Conservation (phyloP, 1,284 basidiomycete species). For the Phenoliferia sp. region DNA sequence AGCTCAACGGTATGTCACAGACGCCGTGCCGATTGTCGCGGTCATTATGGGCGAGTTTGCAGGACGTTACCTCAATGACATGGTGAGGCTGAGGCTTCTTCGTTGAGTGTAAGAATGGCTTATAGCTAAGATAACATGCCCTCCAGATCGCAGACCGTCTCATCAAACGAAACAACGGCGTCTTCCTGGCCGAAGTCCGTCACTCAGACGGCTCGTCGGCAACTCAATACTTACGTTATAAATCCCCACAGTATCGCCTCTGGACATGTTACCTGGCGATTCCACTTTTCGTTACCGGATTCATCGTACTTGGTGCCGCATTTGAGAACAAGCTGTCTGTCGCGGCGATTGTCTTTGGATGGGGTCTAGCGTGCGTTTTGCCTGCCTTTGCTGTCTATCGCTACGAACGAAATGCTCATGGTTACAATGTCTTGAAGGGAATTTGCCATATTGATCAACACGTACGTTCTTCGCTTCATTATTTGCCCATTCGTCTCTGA, state of each 20-base stretch:
- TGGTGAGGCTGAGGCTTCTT: conserved; percentile 22
- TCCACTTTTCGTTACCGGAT: conserved; percentile 60
- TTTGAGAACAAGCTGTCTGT: conserved; percentile 56
- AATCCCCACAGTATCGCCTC: conserved; percentile 48
- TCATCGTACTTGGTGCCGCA: conserved; percentile 54
- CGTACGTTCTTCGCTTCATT: conserved; percentile 3
- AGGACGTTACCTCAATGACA: conserved; percentile 64
- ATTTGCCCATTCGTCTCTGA: background rate
- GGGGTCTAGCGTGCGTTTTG: conserved; percentile 31
- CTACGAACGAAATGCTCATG: background rate
- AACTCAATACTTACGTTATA: background rate
- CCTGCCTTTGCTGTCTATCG: no score
- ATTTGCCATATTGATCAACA: conserved; percentile 17
- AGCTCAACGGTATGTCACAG: conserved; percentile 10
- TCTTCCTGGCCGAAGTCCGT: conserved; percentile 59
- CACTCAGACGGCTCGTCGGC: background rate
- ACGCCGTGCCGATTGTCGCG: conserved; percentile 46
- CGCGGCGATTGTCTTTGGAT: conserved; percentile 36
- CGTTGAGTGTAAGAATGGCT: background rate
- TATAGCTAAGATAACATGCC: background rate
- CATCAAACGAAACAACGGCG: conserved; percentile 58
- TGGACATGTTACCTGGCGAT: conserved; percentile 64
- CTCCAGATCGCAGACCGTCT: conserved; percentile 52
- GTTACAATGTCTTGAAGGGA: no score
- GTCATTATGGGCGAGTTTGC: conserved; percentile 63